A percentile compares a stretch with the other conserved stretches of the same genome.
phyloP scores from a whole-genome alignment of 2,329 filamentous ascomycete genomes.

The Aspergillaceae sp. region DNA sequence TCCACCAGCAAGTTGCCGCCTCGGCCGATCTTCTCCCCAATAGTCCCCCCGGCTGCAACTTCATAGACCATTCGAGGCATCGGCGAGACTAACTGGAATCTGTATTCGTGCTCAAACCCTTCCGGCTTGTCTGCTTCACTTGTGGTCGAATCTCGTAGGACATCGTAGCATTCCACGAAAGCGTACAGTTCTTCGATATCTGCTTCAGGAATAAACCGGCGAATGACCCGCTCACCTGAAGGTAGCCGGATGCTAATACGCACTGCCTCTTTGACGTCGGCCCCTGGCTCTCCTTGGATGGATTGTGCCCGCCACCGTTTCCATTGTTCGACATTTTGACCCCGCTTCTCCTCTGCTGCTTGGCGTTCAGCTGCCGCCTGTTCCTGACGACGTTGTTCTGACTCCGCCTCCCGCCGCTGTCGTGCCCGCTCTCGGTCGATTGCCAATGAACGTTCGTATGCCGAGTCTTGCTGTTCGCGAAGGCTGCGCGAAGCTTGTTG shows the following conservation, averaged over 20 bases:
- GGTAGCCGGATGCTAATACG: conserved; percentile 57
- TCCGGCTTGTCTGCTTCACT: conserved; percentile 45
- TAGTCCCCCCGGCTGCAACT: conserved; percentile 54
- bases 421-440: conserved; percentile 77
- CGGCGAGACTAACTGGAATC: conserved; percentile 75
- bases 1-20: conserved; percentile 90
- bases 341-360: conserved; percentile 50
- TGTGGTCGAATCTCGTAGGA: conserved; percentile 42
- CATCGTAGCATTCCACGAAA: conserved; percentile 83
- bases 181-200: conserved; percentile 85
- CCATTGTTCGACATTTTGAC: conserved; percentile 60
- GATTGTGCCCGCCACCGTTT: conserved; percentile 64
- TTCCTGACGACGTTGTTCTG: conserved; percentile 52
- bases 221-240: conserved; percentile 64
- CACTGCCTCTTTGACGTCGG: conserved; percentile 59
- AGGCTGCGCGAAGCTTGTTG: conserved; percentile 74
- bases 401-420: conserved; percentile 66
- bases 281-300: conserved; percentile 59
- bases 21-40: conserved; percentile 66
- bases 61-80: conserved; percentile 78
- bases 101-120: conserved; percentile 70
- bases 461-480: conserved; percentile 80
- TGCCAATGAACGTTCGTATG: conserved; percentile 86
- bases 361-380: conserved; percentile 58
- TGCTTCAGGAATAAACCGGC: conserved; percentile 62